Base-by-base conservation (phyloP, 306 rosid species). In the Purshia tridentata region DNA sequence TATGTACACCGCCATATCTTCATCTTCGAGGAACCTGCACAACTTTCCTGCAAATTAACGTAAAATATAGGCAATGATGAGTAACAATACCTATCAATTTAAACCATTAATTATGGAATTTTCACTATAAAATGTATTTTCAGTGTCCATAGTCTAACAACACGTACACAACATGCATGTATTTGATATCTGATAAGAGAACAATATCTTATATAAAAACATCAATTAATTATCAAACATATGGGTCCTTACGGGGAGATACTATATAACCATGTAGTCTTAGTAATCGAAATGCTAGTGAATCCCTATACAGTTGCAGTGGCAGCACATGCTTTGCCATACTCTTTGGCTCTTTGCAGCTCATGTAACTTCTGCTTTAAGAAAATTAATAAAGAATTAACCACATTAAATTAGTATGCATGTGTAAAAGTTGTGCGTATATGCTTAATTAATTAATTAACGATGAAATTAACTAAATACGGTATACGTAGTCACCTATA, bases 281-380 rank as follows among this genome's bases (percentile, higher is more conserved):
- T 0, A 75, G 66, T 22, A 52, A 40, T 29, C 78, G 78, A 65
- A 75, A 75, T 8, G 72, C 58, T 6, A 75, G 40, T 1, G 78
- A 45, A 44, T 75, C 65, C 53, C 11, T 65, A 23, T 57, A 35
- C 0, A 72, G 18, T 35, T 60, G 69, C n/a, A 69, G 15, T n/a
- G 57, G 58, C 10, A 72, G 40, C 10, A 4, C 37, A 9, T 41
- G 9, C 23, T 57, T 57, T 37, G 4, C 39, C 68, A 37, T 35
- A 11, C 41, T 47, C 50, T 18, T 20, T 2, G 35, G n/a, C 58
- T 51, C 48, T 46, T 72, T 8, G 51, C 35, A 8, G 48, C 51
- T 60, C 0, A 57, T 51, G 45, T 60, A 72, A 16, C 46, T 60
- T 48, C 68, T 72, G 39, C 14, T 46, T 10, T 51, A 6, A 5